Evolutionary conservation across 768 basidiomycete genomes (phyloP).

Genomic region (Panus rudis): DNA sequence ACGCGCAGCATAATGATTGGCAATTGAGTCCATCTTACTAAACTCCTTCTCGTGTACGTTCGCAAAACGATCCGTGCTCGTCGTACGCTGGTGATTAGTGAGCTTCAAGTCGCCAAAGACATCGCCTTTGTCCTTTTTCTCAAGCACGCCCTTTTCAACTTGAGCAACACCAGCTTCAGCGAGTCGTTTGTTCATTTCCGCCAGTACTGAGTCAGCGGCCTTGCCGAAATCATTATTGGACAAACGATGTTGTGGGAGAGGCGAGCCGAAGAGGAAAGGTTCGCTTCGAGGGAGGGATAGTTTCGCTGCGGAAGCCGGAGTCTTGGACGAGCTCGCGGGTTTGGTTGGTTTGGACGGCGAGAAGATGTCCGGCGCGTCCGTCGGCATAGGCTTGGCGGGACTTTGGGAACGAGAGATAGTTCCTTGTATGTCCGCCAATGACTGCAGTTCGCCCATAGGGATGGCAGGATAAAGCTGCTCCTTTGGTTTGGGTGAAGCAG

Average conservation of each 20-base stretch:
- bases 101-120: constrained; percentile 1
- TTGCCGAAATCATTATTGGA: constrained; percentile 61
- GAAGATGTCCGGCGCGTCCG: constrained; percentile 32
- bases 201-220: constrained; percentile 64
- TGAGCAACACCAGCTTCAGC: constrained; percentile 47
- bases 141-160: constrained; percentile 40
- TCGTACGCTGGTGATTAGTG: constrained; percentile 1
- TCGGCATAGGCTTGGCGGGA: constrained; percentile 18
- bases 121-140: constrained; percentile 15
- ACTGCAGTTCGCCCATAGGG: constrained; percentile 25
- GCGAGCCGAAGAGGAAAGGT: constrained; percentile 76
- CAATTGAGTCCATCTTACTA: constrained; percentile 73
- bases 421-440: constrained; percentile 9
- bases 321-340: background rate
- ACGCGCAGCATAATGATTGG: constrained; percentile 41
- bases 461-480: constrained; percentile 34
- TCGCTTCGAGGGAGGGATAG: constrained; percentile 25
- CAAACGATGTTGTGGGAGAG: constrained; percentile 52
- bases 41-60: constrained; percentile 60
- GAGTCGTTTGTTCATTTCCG: constrained; percentile 77
- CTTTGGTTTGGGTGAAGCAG: constrained; percentile 29
- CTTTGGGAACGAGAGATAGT: background rate
- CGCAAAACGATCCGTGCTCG: constrained; percentile 38
- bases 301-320: background rate
- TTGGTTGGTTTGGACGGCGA: constrained; percentile 28